phyloP scores from a whole-genome alignment of 805 yeast species.

The Priceomyces carsonii region DNA sequence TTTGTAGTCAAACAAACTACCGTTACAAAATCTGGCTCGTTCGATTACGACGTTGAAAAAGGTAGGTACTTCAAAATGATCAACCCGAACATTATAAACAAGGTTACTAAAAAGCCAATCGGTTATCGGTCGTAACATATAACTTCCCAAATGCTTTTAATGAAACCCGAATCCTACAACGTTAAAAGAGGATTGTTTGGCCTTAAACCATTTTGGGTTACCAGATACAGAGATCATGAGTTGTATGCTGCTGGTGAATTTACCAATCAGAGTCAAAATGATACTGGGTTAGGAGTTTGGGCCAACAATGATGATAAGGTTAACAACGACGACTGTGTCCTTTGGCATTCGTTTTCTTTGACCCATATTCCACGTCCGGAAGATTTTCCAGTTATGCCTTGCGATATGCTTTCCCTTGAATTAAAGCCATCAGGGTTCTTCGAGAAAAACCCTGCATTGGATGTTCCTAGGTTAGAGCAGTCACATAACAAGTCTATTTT shows the following conservation, averaged over 20 bases:
- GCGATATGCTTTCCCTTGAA: constrained; percentile 66
- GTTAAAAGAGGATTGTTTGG: constrained; percentile 72
- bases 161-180: constrained; percentile 62
- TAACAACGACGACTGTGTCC: constrained; percentile 73
- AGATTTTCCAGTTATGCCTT: constrained; percentile 91
- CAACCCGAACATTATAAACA: constrained; percentile 71
- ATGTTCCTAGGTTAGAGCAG: constrained; percentile 70
- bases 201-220: constrained; percentile 79
- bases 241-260: constrained; percentile 82
- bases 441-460: constrained; percentile 75
- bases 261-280: constrained; percentile 74
- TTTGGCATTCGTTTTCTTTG: constrained; percentile 80
- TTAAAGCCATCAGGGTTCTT: constrained; percentile 75
- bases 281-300: constrained; percentile 72
- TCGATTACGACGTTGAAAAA: constrained; percentile 75
- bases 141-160: constrained; percentile 74
- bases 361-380: constrained; percentile 83
- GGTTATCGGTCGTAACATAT: constrained; percentile 75
- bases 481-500: constrained; percentile 63
- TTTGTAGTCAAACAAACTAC: constrained; percentile 60
- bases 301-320: constrained; percentile 66
- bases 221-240: constrained; percentile 72
- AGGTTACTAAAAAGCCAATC: constrained; percentile 68
- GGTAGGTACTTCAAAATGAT: constrained; percentile 73
- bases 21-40: constrained; percentile 68